phyloP scores from a whole-genome alignment of 768 basidiomycete species.

The Mrakia frigida region DNA sequence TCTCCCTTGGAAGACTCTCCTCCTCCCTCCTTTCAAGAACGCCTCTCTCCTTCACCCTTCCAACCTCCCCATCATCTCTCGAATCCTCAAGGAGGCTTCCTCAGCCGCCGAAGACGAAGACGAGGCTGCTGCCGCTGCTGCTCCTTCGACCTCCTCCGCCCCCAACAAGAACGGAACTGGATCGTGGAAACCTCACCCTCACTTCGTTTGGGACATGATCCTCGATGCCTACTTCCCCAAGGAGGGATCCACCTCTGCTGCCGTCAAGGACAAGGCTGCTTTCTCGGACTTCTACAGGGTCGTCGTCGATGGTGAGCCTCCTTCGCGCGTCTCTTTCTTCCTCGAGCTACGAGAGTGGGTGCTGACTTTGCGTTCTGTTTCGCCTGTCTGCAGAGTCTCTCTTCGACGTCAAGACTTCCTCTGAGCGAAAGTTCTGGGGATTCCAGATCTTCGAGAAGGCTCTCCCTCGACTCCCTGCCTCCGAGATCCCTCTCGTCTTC shows the following conservation, averaged over 20 bases:
- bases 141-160: slow-evolving; percentile 33
- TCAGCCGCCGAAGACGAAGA: slow-evolving; percentile 55
- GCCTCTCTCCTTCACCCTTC: slow-evolving; percentile 58
- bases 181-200: slow-evolving; percentile 81
- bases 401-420: slow-evolving; percentile 74
- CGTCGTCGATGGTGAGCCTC: slow-evolving; percentile 74
- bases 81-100: slow-evolving; percentile 67
- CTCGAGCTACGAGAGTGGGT: background rate
- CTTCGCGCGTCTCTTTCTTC: background rate
- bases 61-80: slow-evolving; percentile 70
- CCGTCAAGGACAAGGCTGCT: slow-evolving; percentile 51
- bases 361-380: background rate
- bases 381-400: slow-evolving; percentile 60
- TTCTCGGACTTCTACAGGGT: slow-evolving; percentile 88
- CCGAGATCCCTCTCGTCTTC: slow-evolving; percentile 77
- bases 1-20: slow-evolving; percentile 60
- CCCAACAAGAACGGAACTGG: slow-evolving; percentile 40
- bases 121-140: slow-evolving; percentile 51
- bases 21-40: slow-evolving; percentile 72
- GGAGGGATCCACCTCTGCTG: slow-evolving; percentile 43
- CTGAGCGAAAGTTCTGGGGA: slow-evolving; percentile 92
- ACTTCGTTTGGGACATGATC: slow-evolving; percentile 84
- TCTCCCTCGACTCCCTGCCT: slow-evolving; percentile 58
- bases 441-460: slow-evolving; percentile 83
- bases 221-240: slow-evolving; percentile 66